Conservation (phyloP, 108 stramenopile genomes). For the Pseudonitzschia pungens region DNA sequence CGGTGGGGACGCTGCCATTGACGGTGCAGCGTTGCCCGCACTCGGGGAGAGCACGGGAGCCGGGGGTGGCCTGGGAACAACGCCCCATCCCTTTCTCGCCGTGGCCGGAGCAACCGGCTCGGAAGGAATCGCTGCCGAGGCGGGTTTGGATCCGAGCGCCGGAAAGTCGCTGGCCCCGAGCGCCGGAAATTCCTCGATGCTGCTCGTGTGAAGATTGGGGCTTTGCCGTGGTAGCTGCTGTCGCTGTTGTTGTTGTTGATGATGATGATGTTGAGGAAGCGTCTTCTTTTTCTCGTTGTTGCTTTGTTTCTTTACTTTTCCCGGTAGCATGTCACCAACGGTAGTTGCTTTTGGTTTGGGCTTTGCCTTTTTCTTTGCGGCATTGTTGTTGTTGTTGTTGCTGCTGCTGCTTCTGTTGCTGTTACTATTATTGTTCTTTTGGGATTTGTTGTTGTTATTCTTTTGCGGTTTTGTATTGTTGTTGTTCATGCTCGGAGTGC, state of each 20-base stretch:
- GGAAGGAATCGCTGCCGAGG: neutral
- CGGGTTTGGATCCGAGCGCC: neutral
- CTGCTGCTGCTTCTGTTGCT: neutral
- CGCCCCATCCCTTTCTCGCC: conserved; percentile 3
- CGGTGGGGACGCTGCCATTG: neutral
- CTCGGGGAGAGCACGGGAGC: neutral
- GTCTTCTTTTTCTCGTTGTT: conserved; percentile 5
- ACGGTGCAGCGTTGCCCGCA: neutral
- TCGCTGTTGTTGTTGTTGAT: conserved; percentile 18
- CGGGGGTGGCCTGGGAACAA: neutral
- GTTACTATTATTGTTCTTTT: neutral
- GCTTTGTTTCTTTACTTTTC: neutral
- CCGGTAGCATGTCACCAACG: conserved; percentile 22
- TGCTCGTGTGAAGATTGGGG: neutral
- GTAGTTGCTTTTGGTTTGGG: conserved; percentile 10
- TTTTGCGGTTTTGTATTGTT: neutral
- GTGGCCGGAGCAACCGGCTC: neutral
- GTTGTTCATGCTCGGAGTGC: neutral
- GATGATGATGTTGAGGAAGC: conserved; percentile 11
- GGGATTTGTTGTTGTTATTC: conserved; percentile 2
- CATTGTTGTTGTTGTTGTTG: neutral
- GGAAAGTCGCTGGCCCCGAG: conserved; percentile 11
- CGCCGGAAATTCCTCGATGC: conserved; percentile 16
- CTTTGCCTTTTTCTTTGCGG: conserved; percentile 3
- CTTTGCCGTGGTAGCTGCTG: neutral